These are phyloP conservation scores for Prunus fruticosa DNA, from an alignment of 306 rosid species.

Conservation along the genomic window DNA sequence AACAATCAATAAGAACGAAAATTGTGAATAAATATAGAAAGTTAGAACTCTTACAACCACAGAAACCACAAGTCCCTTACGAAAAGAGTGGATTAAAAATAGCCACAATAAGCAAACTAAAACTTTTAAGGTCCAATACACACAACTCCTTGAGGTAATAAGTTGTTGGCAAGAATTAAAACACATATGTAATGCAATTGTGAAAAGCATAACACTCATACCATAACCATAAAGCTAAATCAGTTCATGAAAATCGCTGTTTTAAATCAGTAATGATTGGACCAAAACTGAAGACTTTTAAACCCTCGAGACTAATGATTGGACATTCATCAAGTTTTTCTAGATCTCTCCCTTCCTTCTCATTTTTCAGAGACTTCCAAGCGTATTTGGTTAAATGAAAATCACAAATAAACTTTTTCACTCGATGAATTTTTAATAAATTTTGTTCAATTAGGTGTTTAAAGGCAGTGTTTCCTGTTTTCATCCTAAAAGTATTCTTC, in stretches of 20 bases:
- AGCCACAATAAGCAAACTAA: background rate
- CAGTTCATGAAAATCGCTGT: background rate
- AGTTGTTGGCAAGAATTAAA: background rate
- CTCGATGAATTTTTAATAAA: background rate
- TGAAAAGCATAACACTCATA: background rate
- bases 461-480: background rate
- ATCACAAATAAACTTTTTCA: background rate
- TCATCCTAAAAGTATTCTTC: background rate
- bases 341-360: background rate
- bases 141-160: background rate
- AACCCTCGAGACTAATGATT: background rate
- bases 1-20: background rate
- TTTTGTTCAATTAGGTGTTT: background rate
- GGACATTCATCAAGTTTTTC: background rate
- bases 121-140: background rate
- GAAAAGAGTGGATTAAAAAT: background rate
- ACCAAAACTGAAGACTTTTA: background rate
- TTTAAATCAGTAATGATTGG: background rate
- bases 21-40: background rate
- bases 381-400: background rate
- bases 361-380: background rate
- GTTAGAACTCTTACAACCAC: background rate
- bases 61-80: background rate
- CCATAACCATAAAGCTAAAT: background rate
- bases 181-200: no score